Conservation (phyloP, 345 rosid genomes). For the Durio zibethinus region DNA sequence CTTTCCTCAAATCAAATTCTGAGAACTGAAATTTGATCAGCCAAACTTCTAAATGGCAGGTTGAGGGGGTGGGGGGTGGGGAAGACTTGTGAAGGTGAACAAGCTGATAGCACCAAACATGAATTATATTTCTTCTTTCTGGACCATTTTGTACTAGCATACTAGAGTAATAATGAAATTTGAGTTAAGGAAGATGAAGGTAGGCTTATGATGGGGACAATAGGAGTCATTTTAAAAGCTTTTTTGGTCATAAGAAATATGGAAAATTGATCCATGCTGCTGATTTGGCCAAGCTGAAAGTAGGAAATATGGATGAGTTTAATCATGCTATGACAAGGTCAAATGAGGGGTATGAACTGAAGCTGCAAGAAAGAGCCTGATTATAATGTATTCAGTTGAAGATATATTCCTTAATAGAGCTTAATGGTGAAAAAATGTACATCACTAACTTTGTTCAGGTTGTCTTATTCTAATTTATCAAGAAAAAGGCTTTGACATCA, state of each 20-base stretch:
- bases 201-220: not conserved
- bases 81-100: too few species aligned
- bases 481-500: not conserved
- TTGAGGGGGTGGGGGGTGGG: too few species aligned
- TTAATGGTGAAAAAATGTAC: not conserved
- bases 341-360: not conserved
- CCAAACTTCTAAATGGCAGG: too few species aligned
- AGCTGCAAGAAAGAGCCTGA: not conserved
- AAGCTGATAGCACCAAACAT: too few species aligned
- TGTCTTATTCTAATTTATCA: not conserved
- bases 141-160: not conserved
- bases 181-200: not conserved
- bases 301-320: not conserved
- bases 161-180: not conserved
- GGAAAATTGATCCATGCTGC: not conserved
- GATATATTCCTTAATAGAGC: not conserved
- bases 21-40: too few species aligned
- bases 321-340: not conserved
- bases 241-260: not conserved
- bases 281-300: not conserved
- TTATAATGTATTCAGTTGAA: not conserved
- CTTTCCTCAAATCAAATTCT: too few species aligned
- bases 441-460: not conserved
- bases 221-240: not conserved
- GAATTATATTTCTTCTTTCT: too few species aligned